Conservation (phyloP, 306 rosid genomes). For the Fragaria iinumae region DNA sequence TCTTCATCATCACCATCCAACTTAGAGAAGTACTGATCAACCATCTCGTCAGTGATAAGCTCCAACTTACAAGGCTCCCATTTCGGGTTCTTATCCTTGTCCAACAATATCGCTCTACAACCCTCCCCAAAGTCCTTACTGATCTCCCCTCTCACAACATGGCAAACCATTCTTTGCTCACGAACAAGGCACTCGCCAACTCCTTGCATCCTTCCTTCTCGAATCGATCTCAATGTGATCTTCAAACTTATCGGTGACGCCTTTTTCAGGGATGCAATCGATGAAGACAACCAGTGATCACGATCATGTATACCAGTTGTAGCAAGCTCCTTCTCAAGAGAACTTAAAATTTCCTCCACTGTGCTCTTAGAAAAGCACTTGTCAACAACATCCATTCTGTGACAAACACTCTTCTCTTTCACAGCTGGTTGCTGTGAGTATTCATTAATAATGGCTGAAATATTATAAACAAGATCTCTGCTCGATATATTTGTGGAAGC, state of each 20-base stretch:
- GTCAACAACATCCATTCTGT: constrained; percentile 60
- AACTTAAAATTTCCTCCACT: constrained; percentile 66
- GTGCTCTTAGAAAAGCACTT: constrained; percentile 70
- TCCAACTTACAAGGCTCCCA: constrained; percentile 33
- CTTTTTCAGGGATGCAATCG: constrained; percentile 58
- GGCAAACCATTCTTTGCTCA: constrained; percentile 75
- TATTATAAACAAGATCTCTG: constrained; percentile 34
- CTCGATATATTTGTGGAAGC: background rate
- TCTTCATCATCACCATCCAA: constrained; percentile 17
- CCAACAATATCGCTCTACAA: constrained; percentile 73
- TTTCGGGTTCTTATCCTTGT: constrained; percentile 79
- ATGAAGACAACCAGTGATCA: constrained; percentile 44
- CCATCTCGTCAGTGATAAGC: constrained; percentile 23
- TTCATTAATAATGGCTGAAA: constrained; percentile 53
- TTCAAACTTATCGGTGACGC: constrained; percentile 82
- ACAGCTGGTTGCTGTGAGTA: constrained; percentile 53
- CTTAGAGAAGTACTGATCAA: constrained; percentile 23
- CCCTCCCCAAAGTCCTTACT: constrained; percentile 88
- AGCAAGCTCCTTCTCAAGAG: constrained; percentile 53
- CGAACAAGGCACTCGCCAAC: constrained; percentile 67
- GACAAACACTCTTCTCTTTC: constrained; percentile 50
- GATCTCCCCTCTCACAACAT: constrained; percentile 51
- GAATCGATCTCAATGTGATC: constrained; percentile 70
- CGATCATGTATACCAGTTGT: background rate
- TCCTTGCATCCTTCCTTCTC: constrained; percentile 71